Evolutionary conservation across 306 rosid genomes (phyloP).

Genomic region (Vachellia collinsii): DNA sequence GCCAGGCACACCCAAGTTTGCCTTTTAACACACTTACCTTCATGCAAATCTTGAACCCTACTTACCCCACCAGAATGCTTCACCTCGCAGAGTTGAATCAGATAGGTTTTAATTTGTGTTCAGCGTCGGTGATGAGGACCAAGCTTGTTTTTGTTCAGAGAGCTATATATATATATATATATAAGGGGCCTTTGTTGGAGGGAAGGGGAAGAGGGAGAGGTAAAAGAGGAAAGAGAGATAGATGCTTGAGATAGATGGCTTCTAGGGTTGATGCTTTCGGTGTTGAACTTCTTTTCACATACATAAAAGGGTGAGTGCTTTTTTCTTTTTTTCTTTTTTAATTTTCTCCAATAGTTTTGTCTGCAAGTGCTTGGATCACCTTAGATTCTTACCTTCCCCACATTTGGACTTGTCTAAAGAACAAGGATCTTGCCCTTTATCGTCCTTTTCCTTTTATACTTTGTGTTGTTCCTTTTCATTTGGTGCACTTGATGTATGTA

Average conservation of each 20-base stretch:
- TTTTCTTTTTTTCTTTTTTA: conserved; percentile 40
- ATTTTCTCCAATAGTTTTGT: conserved; percentile 50
- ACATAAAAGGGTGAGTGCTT: conserved; percentile 48
- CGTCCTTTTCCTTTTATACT: conserved; percentile 53
- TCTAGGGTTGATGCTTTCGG: conserved; percentile 41
- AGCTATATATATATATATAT: conserved; percentile 28
- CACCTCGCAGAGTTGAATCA: neutral
- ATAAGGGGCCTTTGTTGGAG: conserved; percentile 4
- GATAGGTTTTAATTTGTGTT: neutral
- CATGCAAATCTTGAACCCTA: neutral
- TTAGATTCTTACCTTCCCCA: conserved; percentile 54
- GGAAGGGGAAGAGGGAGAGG: conserved; percentile 27
- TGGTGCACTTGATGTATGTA: conserved; percentile 35
- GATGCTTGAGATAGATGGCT: conserved; percentile 23
- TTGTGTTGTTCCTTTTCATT: conserved; percentile 30
- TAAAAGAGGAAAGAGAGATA: neutral
- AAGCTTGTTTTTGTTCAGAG: conserved; percentile 32
- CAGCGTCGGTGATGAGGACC: neutral
- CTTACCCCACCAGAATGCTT: conserved; percentile 15
- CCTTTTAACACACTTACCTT: conserved; percentile 5
- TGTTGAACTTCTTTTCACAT: conserved; percentile 39
- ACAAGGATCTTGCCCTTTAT: conserved; percentile 46
- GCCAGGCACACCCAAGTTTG: conserved; percentile 78
- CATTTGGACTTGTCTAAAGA: conserved; percentile 43
- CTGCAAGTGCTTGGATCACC: conserved; percentile 58